phyloP scores from a whole-genome alignment of 176 grass and related monocot genomes.

The Microstegium vimineum region DNA sequence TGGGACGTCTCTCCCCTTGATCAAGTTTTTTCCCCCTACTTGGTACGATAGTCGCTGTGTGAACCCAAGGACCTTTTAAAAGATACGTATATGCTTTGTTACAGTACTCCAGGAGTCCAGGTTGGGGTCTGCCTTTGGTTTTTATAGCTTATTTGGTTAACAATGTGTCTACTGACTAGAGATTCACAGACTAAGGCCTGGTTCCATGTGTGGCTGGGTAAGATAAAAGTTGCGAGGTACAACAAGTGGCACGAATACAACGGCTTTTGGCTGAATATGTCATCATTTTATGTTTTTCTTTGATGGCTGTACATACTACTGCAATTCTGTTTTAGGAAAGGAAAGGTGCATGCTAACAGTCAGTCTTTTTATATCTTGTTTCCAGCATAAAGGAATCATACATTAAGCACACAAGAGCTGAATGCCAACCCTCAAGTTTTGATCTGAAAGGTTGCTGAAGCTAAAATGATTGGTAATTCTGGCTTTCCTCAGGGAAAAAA shows the following conservation, averaged over 20 bases:
- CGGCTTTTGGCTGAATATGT: background rate
- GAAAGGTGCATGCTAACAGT: background rate
- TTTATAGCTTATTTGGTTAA: constrained; percentile 30
- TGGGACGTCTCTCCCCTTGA: background rate
- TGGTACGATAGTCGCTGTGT: background rate
- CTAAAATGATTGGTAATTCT: constrained; percentile 23
- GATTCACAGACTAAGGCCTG: constrained; percentile 30
- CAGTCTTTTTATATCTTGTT: constrained; percentile 14
- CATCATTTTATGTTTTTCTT: background rate
- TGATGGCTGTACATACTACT: background rate
- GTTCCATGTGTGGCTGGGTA: constrained; percentile 49
- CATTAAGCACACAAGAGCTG: background rate
- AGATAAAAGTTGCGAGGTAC: constrained; percentile 28
- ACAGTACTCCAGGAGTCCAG: background rate
- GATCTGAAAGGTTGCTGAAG: constrained; percentile 3
- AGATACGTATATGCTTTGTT: constrained; percentile 8
- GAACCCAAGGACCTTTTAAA: background rate
- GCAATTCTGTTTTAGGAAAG: background rate
- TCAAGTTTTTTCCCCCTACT: background rate
- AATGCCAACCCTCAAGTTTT: background rate
- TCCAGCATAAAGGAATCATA: background rate
- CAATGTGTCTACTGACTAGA: constrained; percentile 1
- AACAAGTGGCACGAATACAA: background rate
- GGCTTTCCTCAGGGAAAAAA: background rate
- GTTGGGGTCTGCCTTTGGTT: constrained; percentile 32